Base-by-base conservation (phyloP, 306 rosid species). In the Malus sylvestris region DNA sequence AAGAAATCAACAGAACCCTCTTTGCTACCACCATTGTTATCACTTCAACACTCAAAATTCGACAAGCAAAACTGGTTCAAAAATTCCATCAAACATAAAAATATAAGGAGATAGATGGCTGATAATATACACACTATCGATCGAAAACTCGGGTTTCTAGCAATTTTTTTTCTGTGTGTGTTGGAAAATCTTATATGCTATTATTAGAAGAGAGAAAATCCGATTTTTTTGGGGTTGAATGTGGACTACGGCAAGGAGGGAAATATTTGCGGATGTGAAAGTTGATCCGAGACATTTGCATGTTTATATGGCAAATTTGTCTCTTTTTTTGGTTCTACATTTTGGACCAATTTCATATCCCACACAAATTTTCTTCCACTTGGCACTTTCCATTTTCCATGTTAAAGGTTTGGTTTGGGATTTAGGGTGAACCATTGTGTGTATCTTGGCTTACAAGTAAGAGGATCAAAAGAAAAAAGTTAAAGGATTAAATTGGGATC, bases 201-300 rank as follows among this genome's bases (percentile, higher is more conserved):
- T 45, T 40, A 15, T 61, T 74, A 62, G 60, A 61, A 62, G 23
- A 44, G 30, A 20, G 32, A n/a, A 44, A 15, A 29, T 18, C 60
- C 78, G 70, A 74, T 18, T 38, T 60, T 61, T 1, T 62, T 19
- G 78, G 77, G 70, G 63, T 74, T 74, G 46, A 74, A 74, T 45
- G 30, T 62, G 59, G 78, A 74, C 70, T 19, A 15, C 11, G 29
- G 40, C 40, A 11, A 59, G 64, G 30, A 29, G 25, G 38, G n/a
- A 59, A 59, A 40, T 59, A 52, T 61, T 29, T 73, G 64, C 40
- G 40, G 55, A 57, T 58, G 76, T 23, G 60, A 72, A 66, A 72
- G 18, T 15, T 8, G 12, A 25, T 73, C 68, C 68, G 68, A 73
- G 12, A 60, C 12, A 44, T 62, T 2, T 66, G 49, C 46, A 66